Evolutionary conservation across 805 yeast genomes (phyloP).

Genomic region (Hanseniaspora occidentalis): DNA sequence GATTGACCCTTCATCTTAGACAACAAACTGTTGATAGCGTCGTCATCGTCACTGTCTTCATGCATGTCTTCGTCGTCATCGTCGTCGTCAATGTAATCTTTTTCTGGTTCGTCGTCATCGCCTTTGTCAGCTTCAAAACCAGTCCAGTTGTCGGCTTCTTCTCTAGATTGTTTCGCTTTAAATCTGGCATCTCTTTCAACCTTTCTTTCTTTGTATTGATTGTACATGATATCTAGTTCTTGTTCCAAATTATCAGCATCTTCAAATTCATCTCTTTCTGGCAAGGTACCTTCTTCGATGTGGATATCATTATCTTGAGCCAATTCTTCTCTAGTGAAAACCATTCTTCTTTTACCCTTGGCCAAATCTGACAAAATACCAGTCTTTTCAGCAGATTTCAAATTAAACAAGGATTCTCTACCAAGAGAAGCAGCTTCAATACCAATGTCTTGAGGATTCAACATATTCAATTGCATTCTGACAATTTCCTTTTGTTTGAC

Average conservation of each 20-base stretch:
- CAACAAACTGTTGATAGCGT: constrained; percentile 47
- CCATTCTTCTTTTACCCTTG: constrained; percentile 58
- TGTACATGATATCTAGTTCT: constrained; percentile 75
- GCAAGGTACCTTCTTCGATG: constrained; percentile 29
- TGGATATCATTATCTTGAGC: constrained; percentile 45
- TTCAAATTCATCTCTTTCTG: constrained; percentile 28
- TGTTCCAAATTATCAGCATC: constrained; percentile 62
- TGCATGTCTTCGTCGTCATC: constrained; percentile 31
- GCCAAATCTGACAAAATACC: constrained; percentile 66
- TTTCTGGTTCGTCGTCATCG: constrained; percentile 23
- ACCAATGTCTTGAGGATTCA: constrained; percentile 87
- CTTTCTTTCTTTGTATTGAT: constrained; percentile 49
- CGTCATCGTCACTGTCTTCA: constrained; percentile 52
- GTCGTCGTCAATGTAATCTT: constrained; percentile 30
- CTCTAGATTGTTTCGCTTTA: constrained; percentile 59
- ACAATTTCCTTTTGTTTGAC: constrained; percentile 72
- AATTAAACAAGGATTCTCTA: constrained; percentile 65
- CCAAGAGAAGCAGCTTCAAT: constrained; percentile 80
- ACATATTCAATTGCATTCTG: constrained; percentile 93
- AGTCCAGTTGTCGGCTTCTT: constrained; percentile 65
- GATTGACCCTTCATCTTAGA: constrained; percentile 42
- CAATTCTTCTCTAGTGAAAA: constrained; percentile 45
- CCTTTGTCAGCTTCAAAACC: constrained; percentile 46
- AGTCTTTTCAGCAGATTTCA: constrained; percentile 76
- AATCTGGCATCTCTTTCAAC: constrained; percentile 59